Conservation (phyloP, 257 asterid genomes). For the Salvia rosmarinus region DNA sequence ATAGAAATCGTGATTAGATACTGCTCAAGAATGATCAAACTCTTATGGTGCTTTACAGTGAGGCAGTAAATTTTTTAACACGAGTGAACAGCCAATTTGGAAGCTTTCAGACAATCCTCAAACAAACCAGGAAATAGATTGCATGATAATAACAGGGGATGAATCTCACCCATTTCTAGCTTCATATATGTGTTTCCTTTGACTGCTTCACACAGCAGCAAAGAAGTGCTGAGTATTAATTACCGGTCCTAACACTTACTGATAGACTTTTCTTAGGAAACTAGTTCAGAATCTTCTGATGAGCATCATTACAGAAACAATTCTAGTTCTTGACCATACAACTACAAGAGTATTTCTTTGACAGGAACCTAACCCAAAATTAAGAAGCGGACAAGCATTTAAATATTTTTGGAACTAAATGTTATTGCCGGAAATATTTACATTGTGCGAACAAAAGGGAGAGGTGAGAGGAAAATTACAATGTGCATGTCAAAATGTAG, state of each 20-base stretch:
- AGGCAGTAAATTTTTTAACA: conserved; percentile 9
- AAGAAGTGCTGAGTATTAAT: background rate
- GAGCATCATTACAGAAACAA: conserved; percentile 12
- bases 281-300: background rate
- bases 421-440: background rate
- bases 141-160: conserved; percentile 8
- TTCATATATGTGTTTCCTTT: conserved; percentile 6
- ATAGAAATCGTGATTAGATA: background rate
- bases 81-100: conserved; percentile 13
- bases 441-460: background rate
- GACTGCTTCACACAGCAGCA: conserved; percentile 12
- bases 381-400: background rate
- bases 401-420: background rate
- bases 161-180: conserved; percentile 9
- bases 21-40: conserved; percentile 23
- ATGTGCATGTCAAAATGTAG: background rate
- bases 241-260: background rate
- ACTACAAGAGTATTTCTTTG: background rate
- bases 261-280: background rate
- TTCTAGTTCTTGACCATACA: background rate
- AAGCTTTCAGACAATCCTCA: conserved; percentile 20
- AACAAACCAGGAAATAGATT: conserved; percentile 4
- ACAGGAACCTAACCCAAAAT: background rate
- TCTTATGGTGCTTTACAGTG: background rate
- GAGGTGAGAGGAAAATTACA: background rate